Conservation (phyloP, 768 basidiomycete species). For the Macrocybe gigantea region DNA sequence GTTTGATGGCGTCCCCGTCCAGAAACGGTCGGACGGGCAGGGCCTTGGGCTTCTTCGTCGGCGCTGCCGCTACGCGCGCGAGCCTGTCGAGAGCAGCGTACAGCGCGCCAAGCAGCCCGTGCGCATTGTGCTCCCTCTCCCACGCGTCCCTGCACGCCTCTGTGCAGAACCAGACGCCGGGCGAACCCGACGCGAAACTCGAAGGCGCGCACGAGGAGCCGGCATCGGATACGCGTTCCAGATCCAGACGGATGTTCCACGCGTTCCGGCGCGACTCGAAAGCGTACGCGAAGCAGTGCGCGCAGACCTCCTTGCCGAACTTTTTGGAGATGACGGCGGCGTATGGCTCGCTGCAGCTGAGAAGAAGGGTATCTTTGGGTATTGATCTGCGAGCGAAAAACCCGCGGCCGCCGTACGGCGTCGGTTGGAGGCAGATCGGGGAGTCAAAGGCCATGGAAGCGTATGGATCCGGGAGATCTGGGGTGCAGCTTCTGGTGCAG, state of each 20-base stretch:
- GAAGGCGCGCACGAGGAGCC: not conserved
- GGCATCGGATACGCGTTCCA: slow-evolving; percentile 4
- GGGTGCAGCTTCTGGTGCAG: no score
- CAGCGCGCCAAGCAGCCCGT: slow-evolving; percentile 22
- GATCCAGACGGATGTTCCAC: slow-evolving; percentile 38
- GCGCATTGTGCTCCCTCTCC: slow-evolving; percentile 27
- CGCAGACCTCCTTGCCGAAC: slow-evolving; percentile 65
- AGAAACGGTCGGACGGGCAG: slow-evolving; percentile 9
- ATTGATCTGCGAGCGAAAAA: slow-evolving; percentile 41
- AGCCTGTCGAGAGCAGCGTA: slow-evolving; percentile 29
- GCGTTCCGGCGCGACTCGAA: slow-evolving; percentile 40
- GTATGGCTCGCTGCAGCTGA: slow-evolving; percentile 43
- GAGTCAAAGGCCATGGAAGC: no score
- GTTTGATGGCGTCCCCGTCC: slow-evolving; percentile 12
- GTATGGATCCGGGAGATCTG: no score
- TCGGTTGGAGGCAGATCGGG: slow-evolving; percentile 13
- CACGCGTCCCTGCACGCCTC: slow-evolving; percentile 40
- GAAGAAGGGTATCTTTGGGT: slow-evolving; percentile 35
- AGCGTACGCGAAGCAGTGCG: slow-evolving; percentile 57
- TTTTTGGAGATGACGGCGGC: slow-evolving; percentile 53
- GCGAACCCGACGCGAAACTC: slow-evolving; percentile 12
- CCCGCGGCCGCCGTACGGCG: slow-evolving; percentile 46
- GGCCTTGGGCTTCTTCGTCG: slow-evolving; percentile 21
- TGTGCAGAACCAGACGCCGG: slow-evolving; percentile 54
- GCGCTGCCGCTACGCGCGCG: slow-evolving; percentile 12